Evolutionary conservation across 2,329 filamentous ascomycete species (phyloP).

Genomic region (Verticillium zaregamsianum): DNA sequence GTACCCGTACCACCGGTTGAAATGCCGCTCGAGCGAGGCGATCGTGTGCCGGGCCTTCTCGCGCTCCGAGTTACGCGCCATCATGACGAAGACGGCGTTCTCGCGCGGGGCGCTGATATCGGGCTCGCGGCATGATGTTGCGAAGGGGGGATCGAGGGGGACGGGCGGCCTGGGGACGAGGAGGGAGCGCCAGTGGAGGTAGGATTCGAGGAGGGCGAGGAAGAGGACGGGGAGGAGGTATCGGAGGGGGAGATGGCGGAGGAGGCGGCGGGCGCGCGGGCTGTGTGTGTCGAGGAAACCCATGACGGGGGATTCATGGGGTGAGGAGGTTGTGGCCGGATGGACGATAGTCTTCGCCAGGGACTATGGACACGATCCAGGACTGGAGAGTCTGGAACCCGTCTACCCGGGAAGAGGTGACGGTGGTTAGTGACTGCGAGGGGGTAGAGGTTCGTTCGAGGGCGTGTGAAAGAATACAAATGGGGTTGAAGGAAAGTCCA

Average conservation of each 20-base stretch:
- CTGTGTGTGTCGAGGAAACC: not conserved
- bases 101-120: conserved; percentile 29
- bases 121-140: conserved; percentile 34
- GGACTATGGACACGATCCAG: too few species aligned
- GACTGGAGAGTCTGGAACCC: too few species aligned
- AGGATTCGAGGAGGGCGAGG: conserved; percentile 26
- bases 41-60: conserved; percentile 33
- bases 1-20: conserved; percentile 43
- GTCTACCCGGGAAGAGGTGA: too few species aligned
- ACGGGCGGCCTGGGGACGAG: conserved; percentile 26
- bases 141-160: conserved; percentile 35
- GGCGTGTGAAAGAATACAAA: too few species aligned
- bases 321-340: too few species aligned
- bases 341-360: too few species aligned
- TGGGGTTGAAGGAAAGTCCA: too few species aligned
- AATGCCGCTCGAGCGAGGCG: conserved; percentile 35
- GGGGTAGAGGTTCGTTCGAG: too few species aligned
- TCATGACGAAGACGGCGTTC: conserved; percentile 41
- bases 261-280: not conserved
- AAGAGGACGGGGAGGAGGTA: conserved; percentile 14
- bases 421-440: too few species aligned
- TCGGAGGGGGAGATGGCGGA: not conserved
- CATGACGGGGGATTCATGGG: not conserved
- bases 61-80: conserved; percentile 40
- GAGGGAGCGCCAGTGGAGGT: conserved; percentile 29